Evolutionary conservation across 106 monocot species (phyloP), one percentile per base, ranked within the genome.

Genomic region (Triglochin maritima): DNA sequence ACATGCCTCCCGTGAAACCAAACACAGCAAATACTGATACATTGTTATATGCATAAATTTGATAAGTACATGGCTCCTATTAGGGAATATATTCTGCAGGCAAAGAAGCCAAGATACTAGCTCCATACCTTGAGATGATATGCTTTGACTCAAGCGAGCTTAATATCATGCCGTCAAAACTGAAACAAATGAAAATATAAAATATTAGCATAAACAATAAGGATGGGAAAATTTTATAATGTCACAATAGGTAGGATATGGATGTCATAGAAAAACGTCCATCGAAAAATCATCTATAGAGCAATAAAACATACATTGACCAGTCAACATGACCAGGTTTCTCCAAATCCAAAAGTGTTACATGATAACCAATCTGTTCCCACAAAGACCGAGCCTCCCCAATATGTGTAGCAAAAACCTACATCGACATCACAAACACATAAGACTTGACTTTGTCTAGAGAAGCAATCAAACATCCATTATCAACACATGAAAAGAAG

Each of bases 131-230:
- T 60, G 79, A 64, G 64, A 96, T 70, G 44, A 82, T 69, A 53
- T 53, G 47, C 80, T 80, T 81, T 43, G 83, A 77, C 77, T 91
- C 96, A 60, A 91, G 83, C 68, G 96, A 96, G 47, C 76, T 88
- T 57, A 86, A 56, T 41, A 96, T 72, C 46, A 96, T 65, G 60
- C 85, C 96, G 72, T 96, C 82, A 73, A 80, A 96, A 44, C 96
- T 96, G 82, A 47, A 59, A 63, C 2, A 51, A 62, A 64, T 16
- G 16, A 66, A 49, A 43, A 52, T 17, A 44, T 29, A 1, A 63
- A 47, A 12, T 3, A 41, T 62, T 3, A 62, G 17, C 47, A 47
- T 29, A 49, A 12, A 71, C 3, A 14, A 47, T 49, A 50, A 29
- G 29, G 29, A 29, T 29, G 29, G 29, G 29, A 29, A 29, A 29